phyloP scores from a whole-genome alignment of 2,329 filamentous ascomycete species.

The Fusarium verrucosum region DNA sequence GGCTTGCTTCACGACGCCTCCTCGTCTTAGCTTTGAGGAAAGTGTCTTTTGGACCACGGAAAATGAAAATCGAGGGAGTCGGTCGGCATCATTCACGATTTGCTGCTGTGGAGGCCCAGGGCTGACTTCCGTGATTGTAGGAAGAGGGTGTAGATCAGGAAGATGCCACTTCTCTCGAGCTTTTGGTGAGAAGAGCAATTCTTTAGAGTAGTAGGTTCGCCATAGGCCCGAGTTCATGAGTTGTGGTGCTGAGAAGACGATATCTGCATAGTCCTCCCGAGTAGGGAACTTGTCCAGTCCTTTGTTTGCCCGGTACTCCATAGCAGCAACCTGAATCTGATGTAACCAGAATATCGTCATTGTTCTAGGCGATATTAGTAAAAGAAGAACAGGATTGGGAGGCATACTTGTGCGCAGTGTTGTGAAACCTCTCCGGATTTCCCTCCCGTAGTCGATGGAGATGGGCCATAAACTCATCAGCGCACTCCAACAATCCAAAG shows the following conservation, averaged over 20 bases:
- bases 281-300: constrained; percentile 18
- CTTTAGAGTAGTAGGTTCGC: constrained; percentile 47
- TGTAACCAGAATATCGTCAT: constrained; percentile 51
- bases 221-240: constrained; percentile 48
- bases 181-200: constrained; percentile 44
- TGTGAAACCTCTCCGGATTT: constrained; percentile 46
- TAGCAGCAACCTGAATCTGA: constrained; percentile 46
- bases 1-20: constrained; percentile 42
- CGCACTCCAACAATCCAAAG: constrained; percentile 41
- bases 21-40: constrained; percentile 29
- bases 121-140: constrained; percentile 15
- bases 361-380: constrained; percentile 26
- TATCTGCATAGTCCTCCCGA: constrained; percentile 34
- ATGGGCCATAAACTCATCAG: constrained; percentile 45
- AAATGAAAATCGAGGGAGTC: constrained; percentile 46
- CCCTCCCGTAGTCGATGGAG: constrained; percentile 40
- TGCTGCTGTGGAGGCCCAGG: background rate
- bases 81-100: constrained; percentile 6
- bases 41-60: constrained; percentile 43
- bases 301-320: constrained; percentile 36
- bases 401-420: constrained; percentile 47
- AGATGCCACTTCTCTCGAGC: constrained; percentile 45
- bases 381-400: accelerated
- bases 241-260: constrained; percentile 39
- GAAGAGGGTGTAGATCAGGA: constrained; percentile 46